Evolutionary conservation across 2,329 filamentous ascomycete genomes (phyloP).

Genomic region (Pseudovirgaria hyperparasitica): DNA sequence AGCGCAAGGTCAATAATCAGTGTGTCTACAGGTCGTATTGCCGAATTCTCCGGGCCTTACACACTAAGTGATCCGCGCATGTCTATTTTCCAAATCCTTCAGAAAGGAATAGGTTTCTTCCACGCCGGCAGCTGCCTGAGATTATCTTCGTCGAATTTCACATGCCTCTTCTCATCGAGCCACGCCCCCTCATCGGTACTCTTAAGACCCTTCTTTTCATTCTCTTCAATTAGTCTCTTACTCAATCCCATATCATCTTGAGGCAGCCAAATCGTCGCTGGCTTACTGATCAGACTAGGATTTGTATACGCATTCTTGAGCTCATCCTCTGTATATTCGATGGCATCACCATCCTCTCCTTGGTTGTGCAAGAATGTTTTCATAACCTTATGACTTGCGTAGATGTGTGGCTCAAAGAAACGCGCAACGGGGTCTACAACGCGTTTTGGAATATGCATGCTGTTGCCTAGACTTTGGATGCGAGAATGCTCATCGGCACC

Average conservation of each 20-base stretch:
- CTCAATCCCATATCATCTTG: constrained; percentile 19
- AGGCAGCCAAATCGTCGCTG: constrained; percentile 21
- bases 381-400: constrained; percentile 20
- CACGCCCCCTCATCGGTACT: constrained; percentile 20
- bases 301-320: constrained; percentile 22
- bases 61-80: too few species aligned
- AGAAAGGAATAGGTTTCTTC: neutral
- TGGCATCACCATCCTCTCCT: constrained; percentile 18
- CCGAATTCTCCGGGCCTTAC: too few species aligned
- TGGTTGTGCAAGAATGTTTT: constrained; percentile 18
- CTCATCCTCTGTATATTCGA: constrained; percentile 19
- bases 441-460: constrained; percentile 11
- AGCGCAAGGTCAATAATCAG: too few species aligned
- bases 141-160: constrained; percentile 19
- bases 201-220: constrained; percentile 15
- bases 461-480: constrained; percentile 15
- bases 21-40: too few species aligned
- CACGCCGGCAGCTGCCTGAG: constrained; percentile 16
- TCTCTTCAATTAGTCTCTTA: constrained; percentile 17
- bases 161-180: constrained; percentile 16
- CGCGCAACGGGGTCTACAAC: constrained; percentile 17
- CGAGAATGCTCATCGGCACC: constrained; percentile 10
- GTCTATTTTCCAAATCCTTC: too few species aligned
- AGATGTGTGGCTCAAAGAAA: constrained; percentile 23
- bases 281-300: constrained; percentile 19